Base-by-base conservation (phyloP, 2,329 filamentous ascomycete genomes). In the Stylonectria norvegica region DNA sequence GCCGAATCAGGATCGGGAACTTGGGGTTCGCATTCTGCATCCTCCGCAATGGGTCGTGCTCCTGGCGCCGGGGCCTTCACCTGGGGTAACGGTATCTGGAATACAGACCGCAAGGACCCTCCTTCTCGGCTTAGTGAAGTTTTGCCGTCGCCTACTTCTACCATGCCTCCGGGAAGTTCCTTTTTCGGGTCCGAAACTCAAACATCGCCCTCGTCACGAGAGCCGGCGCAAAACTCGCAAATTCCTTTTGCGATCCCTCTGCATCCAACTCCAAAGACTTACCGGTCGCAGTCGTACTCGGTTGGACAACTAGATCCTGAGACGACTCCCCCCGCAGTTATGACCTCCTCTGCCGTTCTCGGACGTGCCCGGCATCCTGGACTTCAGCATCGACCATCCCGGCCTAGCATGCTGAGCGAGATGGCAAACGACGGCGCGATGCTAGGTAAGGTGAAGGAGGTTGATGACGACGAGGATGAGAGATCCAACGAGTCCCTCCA, bases 261-360 rank as follows among this genome's bases (percentile, higher is more conserved):
- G 15, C 87, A 95, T 48, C 89, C 91, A 1, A 93, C 88, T 0
- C 87, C 87, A 2, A 97, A 97, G 65, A 89, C 88, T 1, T 93
- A 95, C 56, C 83, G 93, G 30, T 98, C 93, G 5, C 89, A 96
- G 64, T 97, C 93, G 4, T 97, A 97, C 64, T 97, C 91, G 0
- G 91, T 95, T 34, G 90, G 90, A 4, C 90, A 96, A 61, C 72
- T 89, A 45, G 89, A 95, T 38, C 77, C 83, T 1, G 86, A 91
- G 43, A 66, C 66, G 2, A 56, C 66, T 3, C 55, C 67, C 11
- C 57, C 64, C 4, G 52, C 69, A 18, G 56, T 65, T 3, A 65
- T 74, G 61, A 68, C 64, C 40, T 62, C 73, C 3, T 68, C 76
- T 4, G 65, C 75, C 4, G 66, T 74, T 16, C 61, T 79, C 10